A percentile compares a stretch with the other conserved stretches of the same genome.
These are phyloP conservation scores for Protea cynaroides DNA, from an alignment of 164 flowering plant genomes.

Conservation along the genomic window DNA sequence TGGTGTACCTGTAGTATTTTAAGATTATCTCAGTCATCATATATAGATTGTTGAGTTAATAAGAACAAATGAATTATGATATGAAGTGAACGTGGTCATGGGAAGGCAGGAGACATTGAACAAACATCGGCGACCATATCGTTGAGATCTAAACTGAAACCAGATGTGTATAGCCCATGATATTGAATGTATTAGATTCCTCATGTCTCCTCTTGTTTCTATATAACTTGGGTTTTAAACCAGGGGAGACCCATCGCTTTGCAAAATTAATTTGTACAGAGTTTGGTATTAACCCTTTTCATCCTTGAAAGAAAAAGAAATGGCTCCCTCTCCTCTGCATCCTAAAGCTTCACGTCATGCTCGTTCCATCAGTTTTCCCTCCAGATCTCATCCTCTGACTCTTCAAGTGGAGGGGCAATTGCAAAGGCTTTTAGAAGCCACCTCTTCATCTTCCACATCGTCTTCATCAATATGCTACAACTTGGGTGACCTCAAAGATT, in stretches of 20 bases:
- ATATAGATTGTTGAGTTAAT: too few species aligned
- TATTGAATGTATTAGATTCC: not conserved
- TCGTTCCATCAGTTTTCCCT: constrained; percentile 28
- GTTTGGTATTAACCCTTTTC: not conserved
- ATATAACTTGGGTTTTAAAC: too few species aligned
- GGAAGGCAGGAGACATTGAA: too few species aligned
- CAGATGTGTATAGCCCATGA: too few species aligned
- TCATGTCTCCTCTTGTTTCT: not conserved
- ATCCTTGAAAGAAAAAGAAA: not conserved
- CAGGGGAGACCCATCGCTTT: not conserved
- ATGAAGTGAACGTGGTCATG: too few species aligned
- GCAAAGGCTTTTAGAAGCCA: constrained; percentile 10
- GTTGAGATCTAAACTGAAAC: too few species aligned
- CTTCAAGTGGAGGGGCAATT: constrained; percentile 11
- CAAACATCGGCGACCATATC: too few species aligned
- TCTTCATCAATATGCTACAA: not conserved
- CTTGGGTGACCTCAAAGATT: constrained; percentile 29
- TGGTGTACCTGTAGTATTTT: too few species aligned
- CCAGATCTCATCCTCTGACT: constrained; percentile 17
- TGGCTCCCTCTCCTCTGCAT: not conserved
- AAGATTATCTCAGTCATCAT: too few species aligned
- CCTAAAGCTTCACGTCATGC: constrained; percentile 7
- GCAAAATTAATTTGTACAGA: not conserved
- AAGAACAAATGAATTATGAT: too few species aligned
- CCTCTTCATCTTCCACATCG: constrained; percentile 15